Evolutionary conservation across 2,329 filamentous ascomycete species (phyloP).

Genomic region (Beauveria varroae): DNA sequence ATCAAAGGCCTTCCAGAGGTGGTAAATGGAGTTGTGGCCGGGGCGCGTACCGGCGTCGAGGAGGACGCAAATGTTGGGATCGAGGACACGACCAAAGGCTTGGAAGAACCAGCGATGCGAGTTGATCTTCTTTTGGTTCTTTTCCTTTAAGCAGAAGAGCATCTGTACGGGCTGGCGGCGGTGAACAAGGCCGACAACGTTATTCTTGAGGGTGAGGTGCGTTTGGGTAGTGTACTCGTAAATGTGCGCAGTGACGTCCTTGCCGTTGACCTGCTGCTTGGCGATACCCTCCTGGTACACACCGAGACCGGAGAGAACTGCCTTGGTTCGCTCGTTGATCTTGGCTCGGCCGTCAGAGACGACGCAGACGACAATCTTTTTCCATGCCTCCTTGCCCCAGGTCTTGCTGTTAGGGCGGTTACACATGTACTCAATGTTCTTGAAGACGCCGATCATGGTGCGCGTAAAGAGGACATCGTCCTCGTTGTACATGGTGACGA

Average conservation of each 20-base stretch:
- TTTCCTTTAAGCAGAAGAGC: constrained; percentile 97
- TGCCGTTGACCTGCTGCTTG: constrained; percentile 94
- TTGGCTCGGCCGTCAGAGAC: constrained; percentile 95
- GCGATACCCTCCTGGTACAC: constrained; percentile 98
- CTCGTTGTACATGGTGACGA: constrained; percentile 98
- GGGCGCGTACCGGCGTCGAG: constrained; percentile 95
- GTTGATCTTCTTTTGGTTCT: constrained; percentile 99
- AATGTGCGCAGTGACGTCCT: constrained; percentile 94
- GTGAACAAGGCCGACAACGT: constrained; percentile 74
- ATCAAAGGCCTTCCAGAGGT: constrained; percentile 97
- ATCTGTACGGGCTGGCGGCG: constrained; percentile 90
- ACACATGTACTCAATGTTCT: constrained; percentile 98
- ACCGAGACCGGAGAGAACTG: constrained; percentile 84
- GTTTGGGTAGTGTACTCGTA: constrained; percentile 93
- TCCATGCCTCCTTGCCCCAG: constrained; percentile 98
- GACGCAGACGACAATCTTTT: constrained; percentile 98
- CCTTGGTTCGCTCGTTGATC: constrained; percentile 87
- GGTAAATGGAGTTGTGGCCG: constrained; percentile 90
- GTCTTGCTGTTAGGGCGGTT: constrained; percentile 88
- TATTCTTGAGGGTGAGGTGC: constrained; percentile 82
- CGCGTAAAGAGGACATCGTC: constrained; percentile 93
- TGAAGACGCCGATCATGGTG: constrained; percentile 95
- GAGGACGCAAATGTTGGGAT: constrained; percentile 94
- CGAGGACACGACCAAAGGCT: constrained; percentile 83
- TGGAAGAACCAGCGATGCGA: constrained; percentile 99